Conservation (phyloP, 345 rosid genomes). For the Acer yangbiense region DNA sequence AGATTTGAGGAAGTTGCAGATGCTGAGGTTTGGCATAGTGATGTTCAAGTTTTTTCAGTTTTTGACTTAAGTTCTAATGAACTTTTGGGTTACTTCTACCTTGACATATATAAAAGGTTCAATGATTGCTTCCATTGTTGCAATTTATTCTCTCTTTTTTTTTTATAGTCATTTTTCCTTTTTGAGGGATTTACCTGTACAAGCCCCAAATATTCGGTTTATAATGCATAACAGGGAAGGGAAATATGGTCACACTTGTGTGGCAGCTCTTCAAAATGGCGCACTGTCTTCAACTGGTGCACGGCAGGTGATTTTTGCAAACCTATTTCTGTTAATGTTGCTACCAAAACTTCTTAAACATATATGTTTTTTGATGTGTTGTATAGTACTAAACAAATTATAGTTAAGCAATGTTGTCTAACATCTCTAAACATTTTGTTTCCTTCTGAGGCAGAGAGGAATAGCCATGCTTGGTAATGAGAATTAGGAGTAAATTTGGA, state of each 20-base stretch:
- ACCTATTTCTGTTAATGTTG: background rate
- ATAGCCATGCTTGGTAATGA: background rate
- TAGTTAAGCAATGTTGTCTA: background rate
- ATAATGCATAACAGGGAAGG: conserved; percentile 69
- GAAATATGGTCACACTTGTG: conserved; percentile 79
- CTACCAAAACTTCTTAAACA: background rate
- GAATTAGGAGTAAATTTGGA: background rate
- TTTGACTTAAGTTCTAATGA: conserved; percentile 77
- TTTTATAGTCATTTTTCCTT: conserved; percentile 1
- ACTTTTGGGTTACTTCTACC: conserved; percentile 87
- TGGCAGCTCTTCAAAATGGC: conserved; percentile 85
- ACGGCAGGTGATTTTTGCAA: conserved; percentile 52
- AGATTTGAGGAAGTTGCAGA: conserved; percentile 73
- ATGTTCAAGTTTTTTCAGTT: conserved; percentile 71
- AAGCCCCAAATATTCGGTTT: conserved; percentile 11
- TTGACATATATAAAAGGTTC: conserved; percentile 81
- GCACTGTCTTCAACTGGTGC: conserved; percentile 56
- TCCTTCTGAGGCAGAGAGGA: background rate
- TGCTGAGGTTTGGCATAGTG: conserved; percentile 75
- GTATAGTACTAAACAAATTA: background rate
- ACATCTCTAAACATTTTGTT: background rate
- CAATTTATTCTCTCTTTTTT: background rate
- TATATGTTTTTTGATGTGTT: background rate
- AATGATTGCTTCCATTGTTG: conserved; percentile 13
- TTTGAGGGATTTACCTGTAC: conserved; percentile 17